Evolutionary conservation across 805 yeast genomes (phyloP).

Genomic region (Starmerella bombi): DNA sequence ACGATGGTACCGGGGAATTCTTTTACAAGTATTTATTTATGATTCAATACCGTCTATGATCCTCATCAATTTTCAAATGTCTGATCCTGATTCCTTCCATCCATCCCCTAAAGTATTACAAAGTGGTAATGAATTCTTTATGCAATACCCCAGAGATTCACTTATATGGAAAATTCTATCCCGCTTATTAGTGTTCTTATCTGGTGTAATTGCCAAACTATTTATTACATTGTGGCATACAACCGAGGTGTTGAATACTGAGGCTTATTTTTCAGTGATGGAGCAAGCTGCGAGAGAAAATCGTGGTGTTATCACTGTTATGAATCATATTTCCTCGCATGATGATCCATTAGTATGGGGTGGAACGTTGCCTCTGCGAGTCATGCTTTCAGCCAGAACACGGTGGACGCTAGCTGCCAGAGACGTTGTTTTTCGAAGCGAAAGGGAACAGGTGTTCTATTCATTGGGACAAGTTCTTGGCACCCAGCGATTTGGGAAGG

Average conservation of each 20-base stretch:
- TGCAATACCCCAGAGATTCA: slow-evolving; percentile 46
- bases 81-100: background rate
- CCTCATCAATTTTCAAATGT: no score
- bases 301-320: slow-evolving; percentile 66
- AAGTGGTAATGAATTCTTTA: slow-evolving; percentile 56
- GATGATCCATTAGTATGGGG: slow-evolving; percentile 93
- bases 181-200: slow-evolving; percentile 51
- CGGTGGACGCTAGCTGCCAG: slow-evolving; percentile 95
- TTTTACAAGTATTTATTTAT: no score
- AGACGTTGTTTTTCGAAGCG: slow-evolving; percentile 58
- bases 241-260: slow-evolving; percentile 48
- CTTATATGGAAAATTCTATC: slow-evolving; percentile 55
- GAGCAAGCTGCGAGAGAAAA: slow-evolving; percentile 51
- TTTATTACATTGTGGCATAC: slow-evolving; percentile 49
- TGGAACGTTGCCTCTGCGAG: slow-evolving; percentile 54
- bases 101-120: background rate
- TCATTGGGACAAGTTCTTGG: slow-evolving; percentile 79
- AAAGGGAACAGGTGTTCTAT: slow-evolving; percentile 39
- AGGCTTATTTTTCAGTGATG: slow-evolving; percentile 51
- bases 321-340: slow-evolving; percentile 62
- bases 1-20: no score
- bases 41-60: no score
- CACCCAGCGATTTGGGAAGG: slow-evolving; percentile 77
- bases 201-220: slow-evolving; percentile 51
- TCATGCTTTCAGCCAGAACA: slow-evolving; percentile 46